Evolutionary conservation across 1,284 basidiomycete species (phyloP).

Genomic region (Anthracocystis walkeri): DNA sequence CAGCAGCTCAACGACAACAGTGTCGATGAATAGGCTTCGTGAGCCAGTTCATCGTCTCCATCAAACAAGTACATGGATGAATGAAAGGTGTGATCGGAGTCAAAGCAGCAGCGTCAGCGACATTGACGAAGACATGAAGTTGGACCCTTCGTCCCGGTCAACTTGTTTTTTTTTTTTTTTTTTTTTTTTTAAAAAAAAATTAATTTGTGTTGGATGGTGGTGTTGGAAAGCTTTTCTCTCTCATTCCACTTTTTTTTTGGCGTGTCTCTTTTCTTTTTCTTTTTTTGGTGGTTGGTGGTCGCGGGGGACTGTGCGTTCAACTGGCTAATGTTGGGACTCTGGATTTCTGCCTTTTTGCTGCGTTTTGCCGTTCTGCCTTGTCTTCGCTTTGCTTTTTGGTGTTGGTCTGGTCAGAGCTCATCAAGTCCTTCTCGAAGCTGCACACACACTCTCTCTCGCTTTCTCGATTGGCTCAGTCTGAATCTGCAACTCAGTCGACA

Average conservation of each 20-base stretch:
- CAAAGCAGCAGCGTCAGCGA: too few species aligned
- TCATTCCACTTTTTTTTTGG: conserved; percentile 1
- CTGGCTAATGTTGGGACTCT: conserved; percentile 27
- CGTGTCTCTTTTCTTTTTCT: not conserved
- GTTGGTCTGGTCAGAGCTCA: conserved; percentile 12
- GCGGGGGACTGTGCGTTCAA: conserved; percentile 17
- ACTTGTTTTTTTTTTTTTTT: not conserved
- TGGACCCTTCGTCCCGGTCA: not conserved
- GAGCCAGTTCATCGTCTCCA: too few species aligned
- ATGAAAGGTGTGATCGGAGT: too few species aligned
- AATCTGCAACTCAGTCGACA: not conserved
- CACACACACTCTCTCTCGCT: not conserved
- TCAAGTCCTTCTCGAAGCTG: conserved; percentile 6
- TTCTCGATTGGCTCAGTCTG: not conserved
- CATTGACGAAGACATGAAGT: not conserved
- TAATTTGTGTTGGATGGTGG: not conserved
- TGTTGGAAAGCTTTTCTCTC: conserved; percentile 1
- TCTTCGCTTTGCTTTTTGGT: not conserved
- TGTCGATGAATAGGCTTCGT: too few species aligned
- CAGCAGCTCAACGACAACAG: too few species aligned
- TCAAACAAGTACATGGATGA: too few species aligned
- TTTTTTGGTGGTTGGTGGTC: conserved; percentile 22
- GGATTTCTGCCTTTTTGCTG: not conserved
- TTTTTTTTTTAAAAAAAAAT: not conserved
- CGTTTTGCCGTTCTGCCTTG: too few species aligned